These are phyloP conservation scores for Mikania micrantha DNA, from an alignment of 129 eudicot species.

Conservation along the genomic window DNA sequence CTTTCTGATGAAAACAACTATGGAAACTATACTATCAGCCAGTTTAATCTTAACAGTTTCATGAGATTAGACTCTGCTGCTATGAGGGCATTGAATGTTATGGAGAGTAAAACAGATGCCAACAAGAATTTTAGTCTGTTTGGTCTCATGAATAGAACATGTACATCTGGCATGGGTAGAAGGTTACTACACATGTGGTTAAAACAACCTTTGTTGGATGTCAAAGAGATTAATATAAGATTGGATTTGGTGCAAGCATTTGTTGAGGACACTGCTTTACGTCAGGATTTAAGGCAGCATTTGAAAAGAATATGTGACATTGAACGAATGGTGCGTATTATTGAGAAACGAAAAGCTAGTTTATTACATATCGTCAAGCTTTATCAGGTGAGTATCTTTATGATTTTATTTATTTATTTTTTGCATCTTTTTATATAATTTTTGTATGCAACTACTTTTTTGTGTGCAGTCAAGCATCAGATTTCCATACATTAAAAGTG, in stretches of 20 bases:
- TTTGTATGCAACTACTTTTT: background rate
- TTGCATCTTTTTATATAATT: background rate
- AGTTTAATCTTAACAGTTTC: conserved; percentile 62
- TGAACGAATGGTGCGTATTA: conserved; percentile 59
- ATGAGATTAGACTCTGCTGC: conserved; percentile 99
- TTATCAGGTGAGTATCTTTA: conserved; percentile 84
- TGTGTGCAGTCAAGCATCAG: conserved; percentile 80
- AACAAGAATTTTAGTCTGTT: conserved; percentile 89
- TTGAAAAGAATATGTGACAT: conserved; percentile 84
- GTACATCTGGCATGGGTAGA: conserved; percentile 98
- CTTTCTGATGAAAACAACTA: conserved; percentile 85
- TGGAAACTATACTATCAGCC: conserved; percentile 48
- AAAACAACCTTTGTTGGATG: conserved; percentile 88
- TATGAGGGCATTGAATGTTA: conserved; percentile 86
- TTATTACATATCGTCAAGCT: conserved; percentile 82
- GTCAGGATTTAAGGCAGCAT: conserved; percentile 85
- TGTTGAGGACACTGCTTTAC: conserved; percentile 86
- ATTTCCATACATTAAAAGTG: conserved; percentile 70
- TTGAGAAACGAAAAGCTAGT: conserved; percentile 65
- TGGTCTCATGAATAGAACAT: conserved; percentile 92
- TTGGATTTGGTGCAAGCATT: conserved; percentile 91
- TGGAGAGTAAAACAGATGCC: conserved; percentile 97
- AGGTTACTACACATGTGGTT: conserved; percentile 91
- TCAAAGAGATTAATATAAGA: conserved; percentile 59
- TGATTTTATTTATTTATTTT: background rate